Evolutionary conservation across 2,329 filamentous ascomycete species (phyloP).

Genomic region (Ophiostoma piceae): DNA sequence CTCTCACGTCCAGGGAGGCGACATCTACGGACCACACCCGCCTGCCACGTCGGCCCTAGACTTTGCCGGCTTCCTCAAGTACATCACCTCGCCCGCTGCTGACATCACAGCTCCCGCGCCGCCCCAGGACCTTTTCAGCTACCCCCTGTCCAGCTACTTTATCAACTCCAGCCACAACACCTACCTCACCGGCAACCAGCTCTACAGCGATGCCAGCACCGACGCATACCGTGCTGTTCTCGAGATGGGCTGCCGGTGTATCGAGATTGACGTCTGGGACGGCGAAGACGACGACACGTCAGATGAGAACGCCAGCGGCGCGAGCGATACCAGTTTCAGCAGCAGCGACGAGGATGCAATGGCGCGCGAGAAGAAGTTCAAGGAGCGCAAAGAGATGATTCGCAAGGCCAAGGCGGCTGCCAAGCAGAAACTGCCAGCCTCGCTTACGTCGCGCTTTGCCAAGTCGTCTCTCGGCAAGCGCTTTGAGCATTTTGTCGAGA

Average conservation of each 20-base stretch:
- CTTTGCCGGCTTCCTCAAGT: conserved; percentile 47
- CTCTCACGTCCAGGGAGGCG: conserved; percentile 44
- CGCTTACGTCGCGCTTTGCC: conserved; percentile 43
- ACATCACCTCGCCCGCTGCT: conserved; percentile 50
- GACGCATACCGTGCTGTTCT: conserved; percentile 82
- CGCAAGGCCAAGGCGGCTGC: conserved; percentile 63
- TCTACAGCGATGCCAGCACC: conserved; percentile 79
- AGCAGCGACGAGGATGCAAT: conserved; percentile 35
- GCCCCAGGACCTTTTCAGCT: conserved; percentile 52
- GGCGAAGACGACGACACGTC: conserved; percentile 10
- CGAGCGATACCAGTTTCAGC: conserved; percentile 43
- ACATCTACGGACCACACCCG: conserved; percentile 30
- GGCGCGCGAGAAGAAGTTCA: conserved; percentile 15
- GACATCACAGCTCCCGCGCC: conserved; percentile 40
- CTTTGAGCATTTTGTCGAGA: conserved; percentile 35
- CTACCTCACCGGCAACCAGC: conserved; percentile 82
- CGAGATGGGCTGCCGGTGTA: conserved; percentile 78
- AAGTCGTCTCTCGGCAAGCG: conserved; percentile 46
- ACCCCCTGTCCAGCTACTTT: conserved; percentile 83
- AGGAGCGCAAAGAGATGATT: conserved; percentile 54
- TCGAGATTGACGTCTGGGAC: conserved; percentile 79
- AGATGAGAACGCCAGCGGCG: not conserved
- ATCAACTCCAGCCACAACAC: conserved; percentile 95
- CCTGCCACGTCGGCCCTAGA: conserved; percentile 36
- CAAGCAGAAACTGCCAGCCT: conserved; percentile 50